Percentiles rank a stretch among this genome's conserved stretches.
phyloP scores from a whole-genome alignment of 768 basidiomycete genomes.

The Candolleomyces eurysporus region DNA sequence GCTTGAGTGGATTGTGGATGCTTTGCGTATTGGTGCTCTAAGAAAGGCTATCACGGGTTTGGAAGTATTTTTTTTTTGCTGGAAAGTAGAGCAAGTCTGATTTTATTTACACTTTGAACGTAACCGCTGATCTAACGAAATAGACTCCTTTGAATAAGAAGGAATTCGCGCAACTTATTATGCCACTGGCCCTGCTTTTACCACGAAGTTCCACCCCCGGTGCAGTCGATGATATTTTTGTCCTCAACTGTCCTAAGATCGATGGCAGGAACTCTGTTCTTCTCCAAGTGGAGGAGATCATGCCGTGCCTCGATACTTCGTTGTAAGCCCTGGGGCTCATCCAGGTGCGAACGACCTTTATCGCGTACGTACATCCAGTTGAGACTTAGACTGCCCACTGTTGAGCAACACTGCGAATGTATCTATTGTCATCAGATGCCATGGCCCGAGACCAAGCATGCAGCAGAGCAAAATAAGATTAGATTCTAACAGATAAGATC shows the following conservation, averaged over 20 bases:
- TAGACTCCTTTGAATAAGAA: not conserved
- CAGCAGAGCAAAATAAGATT: too few species aligned
- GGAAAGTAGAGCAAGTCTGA: too few species aligned
- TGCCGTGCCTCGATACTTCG: conserved; percentile 35
- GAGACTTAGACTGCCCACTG: too few species aligned
- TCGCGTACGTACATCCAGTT: conserved; percentile 30
- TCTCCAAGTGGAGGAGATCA: conserved; percentile 25
- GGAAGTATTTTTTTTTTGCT: too few species aligned
- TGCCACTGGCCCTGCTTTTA: conserved; percentile 2
- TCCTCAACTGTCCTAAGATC: conserved; percentile 9
- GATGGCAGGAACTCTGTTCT: conserved; percentile 27
- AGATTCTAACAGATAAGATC: too few species aligned
- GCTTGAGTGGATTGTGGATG: conserved; percentile 35
- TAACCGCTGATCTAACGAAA: too few species aligned
- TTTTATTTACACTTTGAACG: too few species aligned
- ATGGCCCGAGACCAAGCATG: too few species aligned
- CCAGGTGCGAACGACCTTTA: conserved; percentile 45
- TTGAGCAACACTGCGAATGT: too few species aligned
- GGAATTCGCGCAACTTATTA: not conserved
- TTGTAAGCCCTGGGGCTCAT: conserved; percentile 33
- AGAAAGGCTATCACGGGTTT: conserved; percentile 23
- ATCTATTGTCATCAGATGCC: too few species aligned
- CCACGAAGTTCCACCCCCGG: not conserved
- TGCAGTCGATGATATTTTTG: not conserved
- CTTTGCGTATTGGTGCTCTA: conserved; percentile 23